A percentile compares a stretch with the other conserved stretches of the same genome.
phyloP scores from a whole-genome alignment of 2,329 filamentous ascomycete genomes.

The Aureobasidium mangrovei region DNA sequence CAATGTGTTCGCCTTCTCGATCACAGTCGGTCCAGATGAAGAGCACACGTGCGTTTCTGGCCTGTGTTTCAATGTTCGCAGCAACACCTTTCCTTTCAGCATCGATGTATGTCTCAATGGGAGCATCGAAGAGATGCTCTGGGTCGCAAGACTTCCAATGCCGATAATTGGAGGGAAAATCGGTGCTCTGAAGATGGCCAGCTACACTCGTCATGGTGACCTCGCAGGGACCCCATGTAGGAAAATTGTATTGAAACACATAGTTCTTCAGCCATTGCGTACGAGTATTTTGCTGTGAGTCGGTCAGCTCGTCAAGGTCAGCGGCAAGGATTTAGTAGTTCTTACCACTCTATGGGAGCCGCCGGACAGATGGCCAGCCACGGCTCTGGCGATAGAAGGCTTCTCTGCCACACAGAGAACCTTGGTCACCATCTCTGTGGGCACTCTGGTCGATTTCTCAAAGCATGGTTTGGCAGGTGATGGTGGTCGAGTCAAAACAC shows the following conservation, averaged over 20 bases:
- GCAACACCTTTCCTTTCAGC: slow-evolving; percentile 72
- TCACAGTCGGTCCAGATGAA: slow-evolving; percentile 99
- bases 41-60: slow-evolving; percentile 60
- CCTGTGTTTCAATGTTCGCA: slow-evolving; percentile 74
- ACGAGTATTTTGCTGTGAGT: background rate
- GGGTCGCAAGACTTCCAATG: slow-evolving; percentile 78
- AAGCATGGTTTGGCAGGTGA: background rate
- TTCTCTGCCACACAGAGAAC: slow-evolving; percentile 77
- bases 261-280: slow-evolving; percentile 79
- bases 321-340: slow-evolving; percentile 26
- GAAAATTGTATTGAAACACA: slow-evolving; percentile 80
- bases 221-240: slow-evolving; percentile 67
- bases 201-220: slow-evolving; percentile 92
- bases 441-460: background rate
- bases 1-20: slow-evolving; percentile 94
- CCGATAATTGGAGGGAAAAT: slow-evolving; percentile 66
- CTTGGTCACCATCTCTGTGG: slow-evolving; percentile 35
- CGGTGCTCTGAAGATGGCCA: slow-evolving; percentile 74
- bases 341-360: slow-evolving; percentile 59
- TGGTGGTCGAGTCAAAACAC: background rate
- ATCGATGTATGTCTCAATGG: slow-evolving; percentile 58
- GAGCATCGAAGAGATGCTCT: slow-evolving; percentile 69
- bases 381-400: slow-evolving; percentile 90
- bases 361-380: slow-evolving; percentile 80
- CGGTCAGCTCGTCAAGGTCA: background rate